These are phyloP conservation scores for Podaxis rugospora DNA, from an alignment of 768 basidiomycete species.

Conservation along the genomic window DNA sequence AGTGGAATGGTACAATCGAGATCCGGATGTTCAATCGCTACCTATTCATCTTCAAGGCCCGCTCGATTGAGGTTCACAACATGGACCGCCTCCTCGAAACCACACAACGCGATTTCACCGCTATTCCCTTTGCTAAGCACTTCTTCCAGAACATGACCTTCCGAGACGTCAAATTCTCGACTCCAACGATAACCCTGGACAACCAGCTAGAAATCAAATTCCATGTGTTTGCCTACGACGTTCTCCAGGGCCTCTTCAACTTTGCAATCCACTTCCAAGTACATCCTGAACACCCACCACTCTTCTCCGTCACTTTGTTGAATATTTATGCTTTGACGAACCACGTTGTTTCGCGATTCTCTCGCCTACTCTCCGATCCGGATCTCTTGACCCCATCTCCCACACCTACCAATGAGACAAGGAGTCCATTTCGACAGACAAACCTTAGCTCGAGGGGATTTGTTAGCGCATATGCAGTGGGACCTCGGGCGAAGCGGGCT, in stretches of 20 bases:
- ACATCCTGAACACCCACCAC: constrained; percentile 7
- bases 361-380: background rate
- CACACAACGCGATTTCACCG: background rate
- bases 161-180: constrained; percentile 39
- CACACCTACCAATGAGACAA: constrained; percentile 5
- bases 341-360: constrained; percentile 12
- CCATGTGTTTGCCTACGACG: constrained; percentile 38
- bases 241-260: constrained; percentile 47
- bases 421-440: background rate
- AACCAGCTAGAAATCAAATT: constrained; percentile 20
- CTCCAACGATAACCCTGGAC: background rate
- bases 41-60: constrained; percentile 48
- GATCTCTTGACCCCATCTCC: constrained; percentile 7
- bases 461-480: constrained; percentile 44
- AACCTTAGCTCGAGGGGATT: constrained; percentile 34
- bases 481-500: constrained; percentile 45
- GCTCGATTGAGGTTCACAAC: constrained; percentile 41
- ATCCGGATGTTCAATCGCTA: constrained; percentile 43
- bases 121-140: constrained; percentile 16
- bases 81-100: constrained; percentile 19
- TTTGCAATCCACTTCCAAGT: constrained; percentile 29
- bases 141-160: constrained; percentile 30
- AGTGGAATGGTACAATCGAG: constrained; percentile 40
- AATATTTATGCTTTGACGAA: constrained; percentile 40
- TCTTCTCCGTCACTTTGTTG: constrained; percentile 33